Evolutionary conservation across 2,329 filamentous ascomycete genomes (phyloP).

Genomic region (Tolypocladium pustulatum): DNA sequence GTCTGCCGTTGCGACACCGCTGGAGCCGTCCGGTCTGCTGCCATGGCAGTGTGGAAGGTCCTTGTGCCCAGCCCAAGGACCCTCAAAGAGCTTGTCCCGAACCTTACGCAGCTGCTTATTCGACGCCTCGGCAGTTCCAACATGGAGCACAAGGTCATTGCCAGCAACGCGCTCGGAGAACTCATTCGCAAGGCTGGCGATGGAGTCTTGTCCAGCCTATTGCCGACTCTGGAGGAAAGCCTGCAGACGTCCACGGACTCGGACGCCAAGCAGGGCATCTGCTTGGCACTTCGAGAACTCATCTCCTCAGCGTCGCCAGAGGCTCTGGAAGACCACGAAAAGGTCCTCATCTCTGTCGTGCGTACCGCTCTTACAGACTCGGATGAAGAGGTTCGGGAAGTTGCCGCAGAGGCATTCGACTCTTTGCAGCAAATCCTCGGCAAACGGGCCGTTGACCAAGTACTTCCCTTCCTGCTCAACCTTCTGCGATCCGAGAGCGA

Average conservation of each 20-base stretch:
- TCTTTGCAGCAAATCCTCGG: conserved; percentile 86
- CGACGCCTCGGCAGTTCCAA: conserved; percentile 88
- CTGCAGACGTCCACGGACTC: conserved; percentile 80
- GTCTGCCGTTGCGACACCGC: conserved; percentile 97
- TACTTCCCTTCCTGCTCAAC: conserved; percentile 82
- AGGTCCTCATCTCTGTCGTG: conserved; percentile 88
- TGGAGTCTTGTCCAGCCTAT: conserved; percentile 73
- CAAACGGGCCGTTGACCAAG: conserved; percentile 90
- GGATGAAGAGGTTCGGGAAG: conserved; percentile 82
- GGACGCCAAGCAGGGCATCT: conserved; percentile 94
- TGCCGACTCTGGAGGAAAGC: conserved; percentile 88
- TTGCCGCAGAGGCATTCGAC: conserved; percentile 94
- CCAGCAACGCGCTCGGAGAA: conserved; percentile 91
- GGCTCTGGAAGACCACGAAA: conserved; percentile 86
- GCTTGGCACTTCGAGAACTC: conserved; percentile 87
- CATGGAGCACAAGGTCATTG: conserved; percentile 98
- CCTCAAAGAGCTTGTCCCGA: conserved; percentile 90
- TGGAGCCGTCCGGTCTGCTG: conserved; percentile 77
- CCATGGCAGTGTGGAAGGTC: conserved; percentile 93
- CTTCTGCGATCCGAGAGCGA: conserved; percentile 78
- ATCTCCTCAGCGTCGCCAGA: conserved; percentile 83
- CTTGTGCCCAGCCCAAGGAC: conserved; percentile 85
- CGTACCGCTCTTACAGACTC: conserved; percentile 85
- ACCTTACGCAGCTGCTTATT: conserved; percentile 89
- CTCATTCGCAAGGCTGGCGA: conserved; percentile 96